These are phyloP conservation scores for Vicia villosa DNA, from an alignment of 306 rosid genomes.

Conservation along the genomic window DNA sequence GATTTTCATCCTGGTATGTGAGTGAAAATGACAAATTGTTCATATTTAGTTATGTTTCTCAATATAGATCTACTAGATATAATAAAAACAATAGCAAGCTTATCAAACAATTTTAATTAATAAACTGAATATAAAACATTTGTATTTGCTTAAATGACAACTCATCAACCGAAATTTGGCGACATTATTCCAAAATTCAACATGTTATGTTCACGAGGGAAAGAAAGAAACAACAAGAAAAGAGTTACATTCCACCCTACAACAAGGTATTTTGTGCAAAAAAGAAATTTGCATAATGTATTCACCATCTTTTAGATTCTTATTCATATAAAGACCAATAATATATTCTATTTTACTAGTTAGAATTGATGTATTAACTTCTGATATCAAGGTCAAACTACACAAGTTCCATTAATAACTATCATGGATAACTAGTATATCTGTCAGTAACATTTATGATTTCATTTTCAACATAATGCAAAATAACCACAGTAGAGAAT, in stretches of 20 bases:
- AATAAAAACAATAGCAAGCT: conserved; percentile 3
- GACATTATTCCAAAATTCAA: conserved; percentile 11
- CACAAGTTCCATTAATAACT: not conserved
- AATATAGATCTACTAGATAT: conserved; percentile 17
- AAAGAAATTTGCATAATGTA: not conserved
- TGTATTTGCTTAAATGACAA: not conserved
- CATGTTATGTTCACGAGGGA: not conserved
- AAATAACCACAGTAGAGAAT: not conserved
- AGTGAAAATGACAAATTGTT: conserved; percentile 18
- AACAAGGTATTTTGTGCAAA: conserved; percentile 9
- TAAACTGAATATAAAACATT: not conserved
- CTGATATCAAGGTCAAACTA: not conserved
- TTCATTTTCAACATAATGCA: not conserved
- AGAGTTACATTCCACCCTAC: not conserved
- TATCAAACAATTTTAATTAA: not conserved
- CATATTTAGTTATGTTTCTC: not conserved
- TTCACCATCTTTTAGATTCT: not conserved
- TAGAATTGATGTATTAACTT: not conserved
- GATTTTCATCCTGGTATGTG: conserved; percentile 74
- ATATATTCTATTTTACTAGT: conserved; percentile 7
- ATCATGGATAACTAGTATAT: not conserved
- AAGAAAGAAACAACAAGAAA: conserved; percentile 9
- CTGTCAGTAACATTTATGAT: not conserved
- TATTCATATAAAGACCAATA: not conserved
- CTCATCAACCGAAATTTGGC: conserved; percentile 27